phyloP scores from a whole-genome alignment of 768 basidiomycete genomes.

The Pluteus cervinus region DNA sequence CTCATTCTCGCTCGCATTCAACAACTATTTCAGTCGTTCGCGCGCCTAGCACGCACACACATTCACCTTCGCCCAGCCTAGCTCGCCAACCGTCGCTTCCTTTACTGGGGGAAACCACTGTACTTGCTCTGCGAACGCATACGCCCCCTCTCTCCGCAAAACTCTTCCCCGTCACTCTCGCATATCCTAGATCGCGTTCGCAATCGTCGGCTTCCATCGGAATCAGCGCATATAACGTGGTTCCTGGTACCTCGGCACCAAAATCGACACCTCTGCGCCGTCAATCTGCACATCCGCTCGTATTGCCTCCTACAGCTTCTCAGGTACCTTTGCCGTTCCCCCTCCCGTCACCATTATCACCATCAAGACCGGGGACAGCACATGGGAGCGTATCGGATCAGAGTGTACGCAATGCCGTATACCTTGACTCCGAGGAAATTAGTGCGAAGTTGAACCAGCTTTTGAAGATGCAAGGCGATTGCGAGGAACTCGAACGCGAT shows the following conservation, averaged over 20 bases:
- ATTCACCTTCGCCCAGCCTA: slow-evolving; percentile 5
- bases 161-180: slow-evolving; percentile 4
- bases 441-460: slow-evolving; percentile 17
- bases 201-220: background rate
- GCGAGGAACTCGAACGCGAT: too few relatives aligned
- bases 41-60: background rate
- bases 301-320: slow-evolving; percentile 6
- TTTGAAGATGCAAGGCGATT: too few relatives aligned
- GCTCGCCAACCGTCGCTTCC: slow-evolving; percentile 10
- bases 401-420: slow-evolving; percentile 26
- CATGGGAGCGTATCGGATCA: background rate
- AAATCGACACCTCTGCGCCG: too few relatives aligned
- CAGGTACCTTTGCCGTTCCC: background rate
- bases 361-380: background rate
- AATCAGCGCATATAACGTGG: too few relatives aligned
- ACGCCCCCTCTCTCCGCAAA: too few relatives aligned
- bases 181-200: slow-evolving; percentile 1
- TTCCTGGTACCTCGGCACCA: too few relatives aligned
- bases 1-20: too few relatives aligned
- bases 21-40: background rate
- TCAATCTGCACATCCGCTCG: slow-evolving; percentile 6
- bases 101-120: slow-evolving; percentile 8
- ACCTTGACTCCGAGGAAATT: slow-evolving; percentile 28
- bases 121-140: slow-evolving; percentile 1
- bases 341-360: background rate